Evolutionary conservation across 306 rosid genomes (phyloP).

Genomic region (Dalbergia cochinchinensis): DNA sequence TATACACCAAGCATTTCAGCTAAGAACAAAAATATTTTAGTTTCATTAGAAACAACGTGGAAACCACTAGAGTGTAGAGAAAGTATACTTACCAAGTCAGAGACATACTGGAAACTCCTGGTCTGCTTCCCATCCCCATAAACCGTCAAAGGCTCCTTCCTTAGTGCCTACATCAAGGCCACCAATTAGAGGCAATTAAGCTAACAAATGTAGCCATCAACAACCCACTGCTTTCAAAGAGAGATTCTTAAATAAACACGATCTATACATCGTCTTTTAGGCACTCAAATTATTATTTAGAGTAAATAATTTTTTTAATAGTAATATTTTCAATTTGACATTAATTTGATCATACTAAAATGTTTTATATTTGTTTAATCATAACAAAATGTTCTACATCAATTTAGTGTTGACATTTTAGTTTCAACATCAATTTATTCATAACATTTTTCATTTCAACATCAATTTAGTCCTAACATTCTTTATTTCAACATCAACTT

Average conservation of each 20-base stretch:
- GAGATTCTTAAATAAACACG: neutral
- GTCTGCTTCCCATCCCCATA: conserved; percentile 99
- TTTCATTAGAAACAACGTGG: conserved; percentile 33
- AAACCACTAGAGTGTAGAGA: neutral
- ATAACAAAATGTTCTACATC: no score
- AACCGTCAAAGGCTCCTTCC: conserved; percentile 96
- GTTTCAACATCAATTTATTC: no score
- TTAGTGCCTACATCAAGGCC: conserved; percentile 78
- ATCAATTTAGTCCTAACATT: no score
- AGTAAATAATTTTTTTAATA: no score
- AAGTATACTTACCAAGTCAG: conserved; percentile 82
- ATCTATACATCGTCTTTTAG: neutral
- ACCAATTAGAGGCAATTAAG: conserved; percentile 20
- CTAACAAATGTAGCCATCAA: conserved; percentile 28
- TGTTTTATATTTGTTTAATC: no score
- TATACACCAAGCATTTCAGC: neutral
- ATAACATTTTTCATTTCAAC: no score
- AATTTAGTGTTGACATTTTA: no score
- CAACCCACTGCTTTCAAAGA: neutral
- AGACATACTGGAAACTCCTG: conserved; percentile 98
- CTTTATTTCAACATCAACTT: no score
- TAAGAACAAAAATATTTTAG: neutral
- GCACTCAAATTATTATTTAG: neutral
- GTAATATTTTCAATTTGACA: no score
- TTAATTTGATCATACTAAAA: no score